Conservation (phyloP, 306 rosid species). For the Malus domestica region DNA sequence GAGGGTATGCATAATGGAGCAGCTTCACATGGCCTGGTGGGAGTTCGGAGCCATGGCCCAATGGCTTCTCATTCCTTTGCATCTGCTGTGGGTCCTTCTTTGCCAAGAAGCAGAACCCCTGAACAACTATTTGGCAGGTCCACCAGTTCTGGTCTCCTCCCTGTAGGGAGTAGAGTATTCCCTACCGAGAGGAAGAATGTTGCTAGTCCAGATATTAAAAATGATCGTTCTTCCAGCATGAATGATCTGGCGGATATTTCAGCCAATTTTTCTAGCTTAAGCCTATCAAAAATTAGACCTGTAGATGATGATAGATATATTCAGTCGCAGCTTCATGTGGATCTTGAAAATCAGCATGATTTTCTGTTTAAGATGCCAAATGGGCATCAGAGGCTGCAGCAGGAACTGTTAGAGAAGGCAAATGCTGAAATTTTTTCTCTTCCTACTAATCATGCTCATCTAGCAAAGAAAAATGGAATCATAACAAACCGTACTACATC, state of each 20-base stretch:
- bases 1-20: constrained; percentile 54
- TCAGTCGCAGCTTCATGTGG: constrained; percentile 55
- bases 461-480: constrained; percentile 48
- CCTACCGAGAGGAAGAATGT: constrained; percentile 39
- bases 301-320: constrained; percentile 50
- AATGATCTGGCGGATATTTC: constrained; percentile 49
- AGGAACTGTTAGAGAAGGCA: constrained; percentile 17
- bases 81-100: constrained; percentile 50
- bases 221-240: constrained; percentile 47
- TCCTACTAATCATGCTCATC: constrained; percentile 25
- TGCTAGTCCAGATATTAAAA: constrained; percentile 37
- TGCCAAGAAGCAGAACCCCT: constrained; percentile 66
- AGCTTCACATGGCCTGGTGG: constrained; percentile 40
- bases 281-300: constrained; percentile 48
- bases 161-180: constrained; percentile 48
- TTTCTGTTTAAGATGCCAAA: constrained; percentile 34
- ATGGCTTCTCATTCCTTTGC: constrained; percentile 43
- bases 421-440: constrained; percentile 15
- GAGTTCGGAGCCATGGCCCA: constrained; percentile 52
- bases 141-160: constrained; percentile 54
- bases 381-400: constrained; percentile 33
- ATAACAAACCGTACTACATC: constrained; percentile 38
- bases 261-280: constrained; percentile 53
- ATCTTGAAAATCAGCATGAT: constrained; percentile 44
- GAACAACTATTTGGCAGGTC: constrained; percentile 67